phyloP scores from a whole-genome alignment of 2,329 filamentous ascomycete genomes.

The Hypomyces perniciosus region DNA sequence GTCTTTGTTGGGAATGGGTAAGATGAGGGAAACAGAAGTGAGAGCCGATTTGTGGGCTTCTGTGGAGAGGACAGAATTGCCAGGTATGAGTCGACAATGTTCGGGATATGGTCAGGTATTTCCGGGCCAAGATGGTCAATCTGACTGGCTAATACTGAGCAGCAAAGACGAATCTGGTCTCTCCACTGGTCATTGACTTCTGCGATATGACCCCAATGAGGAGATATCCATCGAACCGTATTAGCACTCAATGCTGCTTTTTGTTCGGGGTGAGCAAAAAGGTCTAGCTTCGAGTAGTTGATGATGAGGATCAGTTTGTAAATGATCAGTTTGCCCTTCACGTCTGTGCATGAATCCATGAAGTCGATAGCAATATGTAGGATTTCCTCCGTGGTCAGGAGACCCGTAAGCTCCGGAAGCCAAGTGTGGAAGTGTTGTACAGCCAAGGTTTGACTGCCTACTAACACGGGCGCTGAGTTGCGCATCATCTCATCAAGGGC shows the following conservation, averaged over 20 bases:
- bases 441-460: constrained; percentile 89
- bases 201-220: constrained; percentile 79
- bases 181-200: constrained; percentile 79
- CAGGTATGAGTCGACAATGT: constrained; percentile 84
- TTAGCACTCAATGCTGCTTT: constrained; percentile 68
- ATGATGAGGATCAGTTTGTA: constrained; percentile 92
- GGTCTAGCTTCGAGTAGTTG: constrained; percentile 75
- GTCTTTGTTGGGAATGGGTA: constrained; percentile 81
- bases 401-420: constrained; percentile 80
- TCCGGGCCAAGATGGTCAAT: constrained; percentile 71
- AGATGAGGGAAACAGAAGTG: constrained; percentile 79
- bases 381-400: constrained; percentile 77
- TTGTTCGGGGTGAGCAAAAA: constrained; percentile 76
- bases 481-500: constrained; percentile 85
- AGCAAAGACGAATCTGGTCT: constrained; percentile 88
- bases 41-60: constrained; percentile 60
- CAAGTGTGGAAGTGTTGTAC: constrained; percentile 97
- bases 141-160: constrained; percentile 84
- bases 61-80: constrained; percentile 57
- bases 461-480: constrained; percentile 74
- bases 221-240: constrained; percentile 83
- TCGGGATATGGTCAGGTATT: constrained; percentile 83
- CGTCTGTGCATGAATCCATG: constrained; percentile 80
- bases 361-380: constrained; percentile 88
- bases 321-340: constrained; percentile 84